Conservation (phyloP, 2,329 filamentous ascomycete species). For the Colletotrichum trifolii region DNA sequence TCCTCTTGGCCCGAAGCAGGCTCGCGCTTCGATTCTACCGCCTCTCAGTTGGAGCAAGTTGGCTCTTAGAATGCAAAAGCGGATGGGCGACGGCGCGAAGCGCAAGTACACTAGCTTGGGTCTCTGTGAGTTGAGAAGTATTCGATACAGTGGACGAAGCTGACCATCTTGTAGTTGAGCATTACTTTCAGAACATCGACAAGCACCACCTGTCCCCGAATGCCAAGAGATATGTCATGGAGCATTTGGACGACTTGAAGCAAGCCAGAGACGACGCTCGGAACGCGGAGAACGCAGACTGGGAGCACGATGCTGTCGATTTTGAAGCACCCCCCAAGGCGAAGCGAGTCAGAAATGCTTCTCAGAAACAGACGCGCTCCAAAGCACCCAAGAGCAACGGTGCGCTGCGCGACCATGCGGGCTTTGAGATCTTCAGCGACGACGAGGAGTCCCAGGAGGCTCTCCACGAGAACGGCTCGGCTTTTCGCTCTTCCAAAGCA, state of each 20-base stretch:
- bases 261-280: background rate
- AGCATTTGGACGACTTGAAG: constrained; percentile 41
- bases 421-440: too few relatives aligned
- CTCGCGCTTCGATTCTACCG: constrained; percentile 39
- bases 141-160: background rate
- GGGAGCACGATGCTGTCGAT: background rate
- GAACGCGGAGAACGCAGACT: background rate
- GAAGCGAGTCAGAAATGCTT: too few relatives aligned
- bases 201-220: constrained; percentile 50
- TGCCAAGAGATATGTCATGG: constrained; percentile 47
- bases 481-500: too few relatives aligned
- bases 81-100: constrained; percentile 48
- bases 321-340: background rate
- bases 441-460: too few relatives aligned
- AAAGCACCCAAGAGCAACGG: too few relatives aligned
- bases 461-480: too few relatives aligned
- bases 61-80: constrained; percentile 50
- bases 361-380: background rate
- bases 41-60: constrained; percentile 50
- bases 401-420: too few relatives aligned
- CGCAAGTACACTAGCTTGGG: constrained; percentile 53
- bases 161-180: constrained; percentile 49
- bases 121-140: constrained; percentile 49
- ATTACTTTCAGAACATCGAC: constrained; percentile 58
- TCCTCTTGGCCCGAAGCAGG: constrained; percentile 49